Percentiles rank a stretch among this genome's conserved stretches.
phyloP scores from a whole-genome alignment of 192 early-diverging fungal genomes.

The Backusella australiensis region DNA sequence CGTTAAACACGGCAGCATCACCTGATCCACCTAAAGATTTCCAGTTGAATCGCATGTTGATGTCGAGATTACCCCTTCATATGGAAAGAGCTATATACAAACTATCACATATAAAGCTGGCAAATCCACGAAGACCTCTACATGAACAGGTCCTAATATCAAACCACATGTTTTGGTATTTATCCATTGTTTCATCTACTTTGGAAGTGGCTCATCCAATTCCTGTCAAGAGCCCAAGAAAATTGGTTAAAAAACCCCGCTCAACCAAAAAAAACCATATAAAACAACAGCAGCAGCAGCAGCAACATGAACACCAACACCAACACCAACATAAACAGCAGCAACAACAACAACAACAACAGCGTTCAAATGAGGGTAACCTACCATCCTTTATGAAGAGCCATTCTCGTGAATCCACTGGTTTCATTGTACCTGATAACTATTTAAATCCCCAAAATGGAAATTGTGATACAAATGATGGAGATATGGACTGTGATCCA shows the following conservation, averaged over 20 bases:
- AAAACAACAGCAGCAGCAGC: not conserved
- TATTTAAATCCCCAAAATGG: slow-evolving; percentile 16
- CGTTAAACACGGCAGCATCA: not conserved
- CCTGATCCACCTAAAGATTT: slow-evolving; percentile 25
- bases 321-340: not conserved
- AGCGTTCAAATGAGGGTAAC: not conserved
- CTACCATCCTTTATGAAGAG: slow-evolving; percentile 7
- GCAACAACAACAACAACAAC: not conserved
- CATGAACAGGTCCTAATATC: slow-evolving; percentile 74
- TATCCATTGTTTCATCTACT: slow-evolving; percentile 51
- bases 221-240: not conserved
- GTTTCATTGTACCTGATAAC: not conserved
- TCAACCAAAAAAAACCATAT: not conserved
- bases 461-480: not conserved
- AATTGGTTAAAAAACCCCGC: not conserved
- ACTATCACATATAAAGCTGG: slow-evolving; percentile 69
- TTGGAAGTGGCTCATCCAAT: not conserved
- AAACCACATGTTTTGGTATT: slow-evolving; percentile 83
- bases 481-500: not conserved
- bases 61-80: slow-evolving; percentile 64
- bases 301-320: not conserved
- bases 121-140: slow-evolving; percentile 68
- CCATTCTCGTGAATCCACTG: slow-evolving; percentile 8
- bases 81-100: slow-evolving; percentile 78
- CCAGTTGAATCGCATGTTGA: slow-evolving; percentile 19